Conservation (phyloP, 352 stramenopile species). For the Phytophthora citricola region DNA sequence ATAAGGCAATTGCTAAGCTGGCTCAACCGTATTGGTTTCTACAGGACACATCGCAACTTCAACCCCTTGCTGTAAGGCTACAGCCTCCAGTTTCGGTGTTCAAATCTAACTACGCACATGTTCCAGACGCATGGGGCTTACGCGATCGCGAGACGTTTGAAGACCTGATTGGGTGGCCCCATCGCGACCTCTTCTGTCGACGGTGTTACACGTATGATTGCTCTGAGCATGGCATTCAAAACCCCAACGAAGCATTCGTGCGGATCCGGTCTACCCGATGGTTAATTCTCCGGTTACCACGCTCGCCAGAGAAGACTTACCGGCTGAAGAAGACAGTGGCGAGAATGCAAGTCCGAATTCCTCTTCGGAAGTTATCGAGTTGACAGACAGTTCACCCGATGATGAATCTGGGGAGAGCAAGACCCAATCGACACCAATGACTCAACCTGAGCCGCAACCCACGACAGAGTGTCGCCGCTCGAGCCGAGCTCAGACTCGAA, state of each 20-base stretch:
- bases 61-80: slow-evolving; percentile 37
- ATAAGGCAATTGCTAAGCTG: slow-evolving; percentile 22
- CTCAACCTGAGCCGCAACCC: slow-evolving; percentile 34
- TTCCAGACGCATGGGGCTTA: slow-evolving; percentile 41
- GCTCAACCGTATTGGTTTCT: slow-evolving; percentile 45
- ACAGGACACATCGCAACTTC: slow-evolving; percentile 14
- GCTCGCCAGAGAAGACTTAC: slow-evolving; percentile 25
- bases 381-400: slow-evolving; percentile 33
- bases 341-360: slow-evolving; percentile 14
- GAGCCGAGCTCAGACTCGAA: slow-evolving; percentile 63
- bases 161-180: slow-evolving; percentile 68
- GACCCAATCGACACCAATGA: slow-evolving; percentile 8
- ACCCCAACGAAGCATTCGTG: slow-evolving; percentile 51
- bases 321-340: slow-evolving; percentile 13
- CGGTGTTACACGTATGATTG: slow-evolving; percentile 93
- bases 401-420: slow-evolving; percentile 31
- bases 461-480: slow-evolving; percentile 50
- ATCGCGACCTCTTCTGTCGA: slow-evolving; percentile 89
- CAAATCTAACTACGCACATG: slow-evolving; percentile 57
- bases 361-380: slow-evolving; percentile 27
- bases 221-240: slow-evolving; percentile 84
- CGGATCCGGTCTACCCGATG: slow-evolving; percentile 69
- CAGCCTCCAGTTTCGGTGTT: slow-evolving; percentile 60
- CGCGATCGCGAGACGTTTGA: slow-evolving; percentile 54
- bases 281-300: slow-evolving; percentile 41